A percentile compares a stretch with the other conserved stretches of the same genome.
Conservation (phyloP, 371 early-diverging fungal species). For the Mortierella sp. region DNA sequence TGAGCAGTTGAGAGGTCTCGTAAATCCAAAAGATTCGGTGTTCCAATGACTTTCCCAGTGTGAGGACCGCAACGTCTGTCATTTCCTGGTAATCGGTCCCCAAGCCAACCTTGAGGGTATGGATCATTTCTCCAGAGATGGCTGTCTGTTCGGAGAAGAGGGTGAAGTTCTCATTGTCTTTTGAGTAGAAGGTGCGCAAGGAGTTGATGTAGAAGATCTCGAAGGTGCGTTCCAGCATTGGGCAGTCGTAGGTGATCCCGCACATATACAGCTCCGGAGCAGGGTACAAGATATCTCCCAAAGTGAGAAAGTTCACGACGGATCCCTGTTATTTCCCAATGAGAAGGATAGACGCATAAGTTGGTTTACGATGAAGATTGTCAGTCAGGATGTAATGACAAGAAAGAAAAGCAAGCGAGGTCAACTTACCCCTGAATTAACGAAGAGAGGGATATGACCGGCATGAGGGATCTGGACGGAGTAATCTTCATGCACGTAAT, state of each 20-base stretch:
- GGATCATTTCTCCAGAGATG: not conserved
- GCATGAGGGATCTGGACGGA: not conserved
- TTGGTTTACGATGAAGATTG: not conserved
- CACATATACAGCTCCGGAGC: not conserved
- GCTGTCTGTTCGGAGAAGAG: not conserved
- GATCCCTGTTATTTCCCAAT: not conserved
- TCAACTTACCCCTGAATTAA: not conserved
- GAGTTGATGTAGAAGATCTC: constrained; percentile 2
- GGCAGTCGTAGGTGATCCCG: not conserved
- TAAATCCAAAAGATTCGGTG: not conserved
- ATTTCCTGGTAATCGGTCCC: not conserved
- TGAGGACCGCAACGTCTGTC: not conserved
- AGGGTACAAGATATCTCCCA: not conserved
- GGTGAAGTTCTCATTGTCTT: not conserved
- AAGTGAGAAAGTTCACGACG: not conserved
- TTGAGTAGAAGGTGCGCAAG: not conserved
- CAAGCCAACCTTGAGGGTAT: not conserved
- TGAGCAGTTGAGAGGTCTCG: not conserved
- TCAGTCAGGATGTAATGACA: not conserved
- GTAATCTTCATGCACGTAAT: constrained; percentile 9
- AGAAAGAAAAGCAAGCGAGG: too few relatives aligned
- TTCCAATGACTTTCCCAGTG: not conserved
- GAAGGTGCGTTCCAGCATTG: not conserved
- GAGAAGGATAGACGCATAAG: not conserved
- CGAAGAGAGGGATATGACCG: not conserved